phyloP scores from a whole-genome alignment of 2,329 filamentous ascomycete genomes.

The Paramyrothecium roridum region DNA sequence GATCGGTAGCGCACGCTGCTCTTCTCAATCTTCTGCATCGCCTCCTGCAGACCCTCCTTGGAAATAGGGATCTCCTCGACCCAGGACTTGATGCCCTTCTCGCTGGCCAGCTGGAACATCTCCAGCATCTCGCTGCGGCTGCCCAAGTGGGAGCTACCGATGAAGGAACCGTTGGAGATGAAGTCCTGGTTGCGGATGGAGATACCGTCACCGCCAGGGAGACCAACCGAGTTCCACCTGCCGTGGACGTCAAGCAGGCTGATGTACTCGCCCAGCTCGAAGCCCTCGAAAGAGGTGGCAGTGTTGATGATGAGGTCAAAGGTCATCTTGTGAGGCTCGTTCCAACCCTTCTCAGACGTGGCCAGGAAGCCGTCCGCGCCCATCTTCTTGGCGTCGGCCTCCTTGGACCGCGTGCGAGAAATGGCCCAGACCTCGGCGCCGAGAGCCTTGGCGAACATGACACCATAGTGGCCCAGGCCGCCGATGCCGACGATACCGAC shows the following conservation, averaged over 20 bases:
- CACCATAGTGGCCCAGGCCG: constrained; percentile 68
- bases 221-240: constrained; percentile 74
- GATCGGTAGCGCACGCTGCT: constrained; percentile 74
- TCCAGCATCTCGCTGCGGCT: constrained; percentile 66
- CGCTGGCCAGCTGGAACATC: constrained; percentile 69
- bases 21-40: constrained; percentile 65
- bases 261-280: constrained; percentile 70
- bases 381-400: constrained; percentile 55
- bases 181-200: constrained; percentile 72
- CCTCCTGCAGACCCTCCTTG: constrained; percentile 66
- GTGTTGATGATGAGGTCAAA: constrained; percentile 79
- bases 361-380: constrained; percentile 60
- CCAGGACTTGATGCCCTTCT: constrained; percentile 68
- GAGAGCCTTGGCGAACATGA: constrained; percentile 67
- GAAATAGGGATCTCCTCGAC: constrained; percentile 72
- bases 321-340: constrained; percentile 53
- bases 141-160: constrained; percentile 69
- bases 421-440: constrained; percentile 62
- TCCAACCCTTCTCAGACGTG: constrained; percentile 56
- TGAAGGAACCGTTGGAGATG: constrained; percentile 69
- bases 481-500: constrained; percentile 72
- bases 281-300: constrained; percentile 64
- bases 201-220: constrained; percentile 74
- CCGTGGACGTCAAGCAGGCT: constrained; percentile 78
- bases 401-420: constrained; percentile 57